These are phyloP conservation scores for Monarda citriodora DNA, from an alignment of 305 asterid genomes.

Conservation along the genomic window DNA sequence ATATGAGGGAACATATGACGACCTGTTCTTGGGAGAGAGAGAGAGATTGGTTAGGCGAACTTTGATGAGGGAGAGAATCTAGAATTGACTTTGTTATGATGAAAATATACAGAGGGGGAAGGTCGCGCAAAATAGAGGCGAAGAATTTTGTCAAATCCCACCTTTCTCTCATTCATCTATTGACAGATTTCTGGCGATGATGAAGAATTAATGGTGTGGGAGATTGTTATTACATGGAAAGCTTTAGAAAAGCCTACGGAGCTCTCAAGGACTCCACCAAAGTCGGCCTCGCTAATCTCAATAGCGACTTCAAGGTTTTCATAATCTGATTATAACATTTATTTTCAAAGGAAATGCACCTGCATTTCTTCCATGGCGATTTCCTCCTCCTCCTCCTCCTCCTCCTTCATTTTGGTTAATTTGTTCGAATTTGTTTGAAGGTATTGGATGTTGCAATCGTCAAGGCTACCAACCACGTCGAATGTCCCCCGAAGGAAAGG, in stretches of 20 bases:
- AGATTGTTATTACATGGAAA: constrained; percentile 45
- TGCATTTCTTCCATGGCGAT: background rate
- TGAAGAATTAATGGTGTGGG: background rate
- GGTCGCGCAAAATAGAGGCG: constrained; percentile 5
- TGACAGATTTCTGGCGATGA: background rate
- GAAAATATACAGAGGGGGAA: background rate
- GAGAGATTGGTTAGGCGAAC: background rate
- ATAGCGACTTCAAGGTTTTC: constrained; percentile 81
- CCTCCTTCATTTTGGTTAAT: background rate
- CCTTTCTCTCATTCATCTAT: background rate
- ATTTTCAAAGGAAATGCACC: background rate
- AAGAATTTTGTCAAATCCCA: constrained; percentile 2
- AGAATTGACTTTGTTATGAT: background rate
- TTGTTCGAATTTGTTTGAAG: constrained; percentile 24
- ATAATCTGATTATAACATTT: too few relatives aligned
- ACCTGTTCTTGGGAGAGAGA: background rate
- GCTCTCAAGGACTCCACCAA: constrained; percentile 93
- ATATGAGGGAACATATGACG: background rate
- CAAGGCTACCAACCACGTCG: constrained; percentile 91
- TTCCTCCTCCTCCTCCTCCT: background rate
- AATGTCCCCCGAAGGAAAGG: constrained; percentile 88
- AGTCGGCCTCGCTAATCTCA: constrained; percentile 93
- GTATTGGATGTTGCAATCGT: constrained; percentile 93
- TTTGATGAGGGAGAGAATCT: background rate
- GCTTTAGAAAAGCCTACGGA: constrained; percentile 90